These are phyloP conservation scores for Ceratocystis variospora DNA, from an alignment of 2,329 filamentous ascomycete genomes.

Conservation along the genomic window DNA sequence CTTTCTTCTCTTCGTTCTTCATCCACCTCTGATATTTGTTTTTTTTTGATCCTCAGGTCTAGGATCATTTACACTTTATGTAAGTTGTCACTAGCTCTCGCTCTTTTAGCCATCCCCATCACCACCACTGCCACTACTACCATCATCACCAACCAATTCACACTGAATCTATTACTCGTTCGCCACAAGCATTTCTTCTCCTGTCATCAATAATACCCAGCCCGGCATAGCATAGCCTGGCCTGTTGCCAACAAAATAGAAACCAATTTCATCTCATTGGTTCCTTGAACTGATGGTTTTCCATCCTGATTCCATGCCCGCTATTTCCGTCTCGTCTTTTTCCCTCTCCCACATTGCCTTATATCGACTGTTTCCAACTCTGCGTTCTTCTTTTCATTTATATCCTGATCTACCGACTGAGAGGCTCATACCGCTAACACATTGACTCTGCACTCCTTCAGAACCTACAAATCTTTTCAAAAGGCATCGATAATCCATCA, in stretches of 20 bases:
- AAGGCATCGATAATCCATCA: slow-evolving; percentile 28
- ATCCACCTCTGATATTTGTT: slow-evolving; percentile 18
- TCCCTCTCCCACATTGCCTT: neutral
- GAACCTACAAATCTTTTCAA: slow-evolving; percentile 14
- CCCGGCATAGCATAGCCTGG: neutral
- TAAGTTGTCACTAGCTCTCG: slow-evolving; percentile 11
- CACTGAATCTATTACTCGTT: too few species aligned
- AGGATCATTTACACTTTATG: slow-evolving; percentile 19
- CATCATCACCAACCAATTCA: too few species aligned
- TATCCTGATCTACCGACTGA: neutral
- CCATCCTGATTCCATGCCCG: neutral
- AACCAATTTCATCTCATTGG: neutral
- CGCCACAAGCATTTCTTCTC: neutral
- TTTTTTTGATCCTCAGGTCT: slow-evolving; percentile 18
- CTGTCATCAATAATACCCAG: neutral
- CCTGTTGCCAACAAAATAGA: neutral
- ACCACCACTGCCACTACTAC: too few species aligned
- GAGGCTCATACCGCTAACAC: slow-evolving; percentile 19
- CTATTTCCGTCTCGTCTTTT: too few species aligned
- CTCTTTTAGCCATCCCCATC: too few species aligned
- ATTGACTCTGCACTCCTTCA: slow-evolving; percentile 11
- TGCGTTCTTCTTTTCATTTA: neutral
- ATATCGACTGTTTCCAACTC: neutral
- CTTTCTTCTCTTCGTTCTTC: slow-evolving; percentile 19
- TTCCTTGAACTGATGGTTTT: neutral